Evolutionary conservation across 805 yeast species (phyloP).

Genomic region (Hanseniaspora pseudoguilliermondii): DNA sequence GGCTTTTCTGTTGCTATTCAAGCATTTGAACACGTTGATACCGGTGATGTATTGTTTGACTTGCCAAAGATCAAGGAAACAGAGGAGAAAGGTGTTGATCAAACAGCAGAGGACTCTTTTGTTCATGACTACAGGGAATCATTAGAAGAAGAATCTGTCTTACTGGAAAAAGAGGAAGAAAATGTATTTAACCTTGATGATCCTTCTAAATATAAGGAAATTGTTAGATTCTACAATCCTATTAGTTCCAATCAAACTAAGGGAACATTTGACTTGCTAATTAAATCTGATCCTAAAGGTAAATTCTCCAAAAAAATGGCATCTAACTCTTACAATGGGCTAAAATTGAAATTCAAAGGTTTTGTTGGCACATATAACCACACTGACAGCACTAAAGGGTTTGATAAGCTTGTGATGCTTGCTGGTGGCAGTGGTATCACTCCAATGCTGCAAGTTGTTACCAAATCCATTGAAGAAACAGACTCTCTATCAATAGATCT

Average conservation of each 20-base stretch:
- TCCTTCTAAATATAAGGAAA: constrained; percentile 21
- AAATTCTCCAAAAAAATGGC: constrained; percentile 58
- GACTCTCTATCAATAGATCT: constrained; percentile 45
- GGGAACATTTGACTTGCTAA: constrained; percentile 65
- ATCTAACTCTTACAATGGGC: constrained; percentile 19
- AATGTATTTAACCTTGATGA: constrained; percentile 20
- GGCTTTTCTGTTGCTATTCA: constrained; percentile 63
- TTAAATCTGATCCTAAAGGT: constrained; percentile 65
- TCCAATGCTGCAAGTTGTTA: constrained; percentile 72
- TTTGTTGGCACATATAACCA: constrained; percentile 59
- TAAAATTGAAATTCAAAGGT: constrained; percentile 58
- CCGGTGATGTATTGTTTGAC: constrained; percentile 10
- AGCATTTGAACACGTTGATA: constrained; percentile 11
- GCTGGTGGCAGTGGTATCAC: constrained; percentile 89
- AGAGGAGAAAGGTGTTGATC: neutral
- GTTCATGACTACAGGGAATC: constrained; percentile 1
- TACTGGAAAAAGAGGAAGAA: constrained; percentile 7
- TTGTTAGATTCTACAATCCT: constrained; percentile 59
- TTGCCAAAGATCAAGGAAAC: constrained; percentile 8
- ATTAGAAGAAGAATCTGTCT: neutral
- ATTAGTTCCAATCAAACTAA: constrained; percentile 55
- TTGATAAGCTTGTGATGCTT: constrained; percentile 50
- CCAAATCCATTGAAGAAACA: constrained; percentile 55
- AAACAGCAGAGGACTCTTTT: neutral
- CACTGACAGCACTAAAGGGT: constrained; percentile 41